A percentile compares a stretch with the other conserved stretches of the same genome.
Conservation (phyloP, 2,329 filamentous ascomycete species). For the Harringtonia aguacate region DNA sequence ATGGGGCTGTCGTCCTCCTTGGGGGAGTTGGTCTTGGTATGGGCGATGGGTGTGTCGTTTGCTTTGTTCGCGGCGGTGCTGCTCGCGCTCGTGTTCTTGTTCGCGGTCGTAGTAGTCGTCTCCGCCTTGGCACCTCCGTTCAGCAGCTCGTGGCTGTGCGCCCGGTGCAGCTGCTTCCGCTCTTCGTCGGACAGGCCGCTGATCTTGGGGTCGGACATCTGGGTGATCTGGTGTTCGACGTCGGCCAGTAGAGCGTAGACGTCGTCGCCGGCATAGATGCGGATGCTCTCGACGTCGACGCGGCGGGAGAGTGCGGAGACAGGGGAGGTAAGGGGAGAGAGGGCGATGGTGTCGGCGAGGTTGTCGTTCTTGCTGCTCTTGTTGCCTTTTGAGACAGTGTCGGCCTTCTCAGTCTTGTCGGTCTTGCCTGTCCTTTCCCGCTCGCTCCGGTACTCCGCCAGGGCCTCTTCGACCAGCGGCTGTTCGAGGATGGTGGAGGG, state of each 20-base stretch:
- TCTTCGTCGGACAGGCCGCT: conserved; percentile 21
- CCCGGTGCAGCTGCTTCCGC: conserved; percentile 31
- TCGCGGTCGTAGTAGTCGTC: too few relatives aligned
- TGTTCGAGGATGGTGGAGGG: conserved; percentile 46
- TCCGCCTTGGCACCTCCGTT: conserved; percentile 19
- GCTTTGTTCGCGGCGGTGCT: too few relatives aligned
- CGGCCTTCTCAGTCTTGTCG: conserved; percentile 1
- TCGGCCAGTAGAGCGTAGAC: conserved; percentile 57
- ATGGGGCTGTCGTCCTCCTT: conserved; percentile 20
- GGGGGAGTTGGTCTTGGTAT: conserved; percentile 1
- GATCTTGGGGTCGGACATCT: conserved; percentile 19
- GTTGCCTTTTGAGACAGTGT: too few relatives aligned
- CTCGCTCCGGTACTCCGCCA: conserved; percentile 17
- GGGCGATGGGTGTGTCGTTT: too few relatives aligned
- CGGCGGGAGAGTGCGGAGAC: conserved; percentile 14
- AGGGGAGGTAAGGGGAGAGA: conserved; percentile 5
- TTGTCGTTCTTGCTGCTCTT: background rate
- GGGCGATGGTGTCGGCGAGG: background rate
- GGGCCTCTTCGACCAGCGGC: conserved; percentile 33
- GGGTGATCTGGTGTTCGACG: conserved; percentile 50
- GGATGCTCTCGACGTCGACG: conserved; percentile 50
- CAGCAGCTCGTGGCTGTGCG: conserved; percentile 41
- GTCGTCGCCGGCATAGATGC: conserved; percentile 56
- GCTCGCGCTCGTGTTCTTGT: too few relatives aligned
- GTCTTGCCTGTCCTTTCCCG: conserved; percentile 3